Percentiles rank a stretch among this genome's conserved stretches.
Conservation (phyloP, 1,284 basidiomycete genomes). For the Phylloporus gajari region DNA sequence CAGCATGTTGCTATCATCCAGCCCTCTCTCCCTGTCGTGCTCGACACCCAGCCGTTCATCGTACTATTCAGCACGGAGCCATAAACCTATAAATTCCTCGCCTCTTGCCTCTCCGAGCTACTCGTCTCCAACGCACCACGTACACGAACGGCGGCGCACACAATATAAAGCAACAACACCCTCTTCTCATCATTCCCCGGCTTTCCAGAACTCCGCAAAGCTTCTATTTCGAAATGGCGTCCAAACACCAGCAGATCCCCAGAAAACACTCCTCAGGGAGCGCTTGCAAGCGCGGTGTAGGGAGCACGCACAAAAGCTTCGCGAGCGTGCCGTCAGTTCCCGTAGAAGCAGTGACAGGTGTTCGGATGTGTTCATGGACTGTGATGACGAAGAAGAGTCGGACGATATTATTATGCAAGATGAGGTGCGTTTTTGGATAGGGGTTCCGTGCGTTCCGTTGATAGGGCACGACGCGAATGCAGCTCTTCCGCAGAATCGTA, state of each 20-base stretch:
- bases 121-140: constrained; percentile 53
- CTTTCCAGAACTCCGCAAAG: constrained; percentile 28
- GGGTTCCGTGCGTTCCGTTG: constrained; percentile 15
- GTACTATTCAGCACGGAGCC: constrained; percentile 38
- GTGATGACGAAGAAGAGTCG: constrained; percentile 62
- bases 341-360: constrained; percentile 57
- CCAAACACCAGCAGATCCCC: constrained; percentile 47
- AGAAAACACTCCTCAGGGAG: constrained; percentile 64
- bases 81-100: constrained; percentile 59
- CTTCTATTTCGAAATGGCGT: constrained; percentile 20
- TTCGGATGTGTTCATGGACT: constrained; percentile 62
- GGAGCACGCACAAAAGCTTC: constrained; percentile 65
- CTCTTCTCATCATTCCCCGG: constrained; percentile 19
- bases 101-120: constrained; percentile 53
- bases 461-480: background rate
- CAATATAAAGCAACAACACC: constrained; percentile 55
- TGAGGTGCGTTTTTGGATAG: constrained; percentile 55
- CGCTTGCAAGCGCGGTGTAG: constrained; percentile 70
- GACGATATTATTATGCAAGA: constrained; percentile 66
- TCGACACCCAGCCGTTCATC: constrained; percentile 43
- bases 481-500: constrained; percentile 76
- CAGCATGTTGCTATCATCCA: constrained; percentile 32
- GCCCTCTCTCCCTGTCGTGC: constrained; percentile 26
- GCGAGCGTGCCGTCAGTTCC: constrained; percentile 57
- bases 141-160: constrained; percentile 54